A percentile compares a stretch with the other conserved stretches of the same genome.
phyloP scores from a whole-genome alignment of 1,284 basidiomycete species.

The Ceratobasidium papillatum region DNA sequence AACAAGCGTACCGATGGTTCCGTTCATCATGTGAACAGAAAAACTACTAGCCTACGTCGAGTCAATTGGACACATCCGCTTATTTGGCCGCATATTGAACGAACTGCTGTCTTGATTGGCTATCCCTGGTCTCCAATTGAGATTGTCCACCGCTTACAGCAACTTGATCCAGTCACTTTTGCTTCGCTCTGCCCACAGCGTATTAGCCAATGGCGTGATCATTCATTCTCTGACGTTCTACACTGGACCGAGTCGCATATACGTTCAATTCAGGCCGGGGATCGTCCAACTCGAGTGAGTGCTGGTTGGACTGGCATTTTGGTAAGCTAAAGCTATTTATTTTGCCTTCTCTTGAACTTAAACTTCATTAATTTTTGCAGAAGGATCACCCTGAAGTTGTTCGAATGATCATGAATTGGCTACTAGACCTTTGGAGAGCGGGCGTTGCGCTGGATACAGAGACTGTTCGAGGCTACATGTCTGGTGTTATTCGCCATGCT shows the following conservation, averaged over 20 bases:
- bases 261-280: background rate
- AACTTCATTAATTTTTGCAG: background rate
- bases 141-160: background rate
- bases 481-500: background rate
- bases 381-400: background rate
- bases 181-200: background rate
- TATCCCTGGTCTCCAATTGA: background rate
- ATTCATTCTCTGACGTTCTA: background rate
- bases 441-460: background rate
- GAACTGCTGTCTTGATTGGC: background rate
- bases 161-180: constrained; percentile 2
- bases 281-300: background rate
- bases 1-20: background rate
- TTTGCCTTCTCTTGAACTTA: background rate
- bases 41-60: background rate
- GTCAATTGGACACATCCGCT: constrained; percentile 19
- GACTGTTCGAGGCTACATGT: background rate
- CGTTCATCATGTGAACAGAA: background rate
- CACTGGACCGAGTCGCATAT: constrained; percentile 16
- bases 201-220: constrained; percentile 22
- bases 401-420: background rate
- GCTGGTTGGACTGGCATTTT: background rate
- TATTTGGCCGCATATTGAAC: constrained; percentile 19
- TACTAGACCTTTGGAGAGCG: background rate
- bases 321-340: background rate